Evolutionary conservation across 768 basidiomycete species (phyloP), one percentile per base, ranked within the genome.

Genomic region (Podaxis rugospora): DNA sequence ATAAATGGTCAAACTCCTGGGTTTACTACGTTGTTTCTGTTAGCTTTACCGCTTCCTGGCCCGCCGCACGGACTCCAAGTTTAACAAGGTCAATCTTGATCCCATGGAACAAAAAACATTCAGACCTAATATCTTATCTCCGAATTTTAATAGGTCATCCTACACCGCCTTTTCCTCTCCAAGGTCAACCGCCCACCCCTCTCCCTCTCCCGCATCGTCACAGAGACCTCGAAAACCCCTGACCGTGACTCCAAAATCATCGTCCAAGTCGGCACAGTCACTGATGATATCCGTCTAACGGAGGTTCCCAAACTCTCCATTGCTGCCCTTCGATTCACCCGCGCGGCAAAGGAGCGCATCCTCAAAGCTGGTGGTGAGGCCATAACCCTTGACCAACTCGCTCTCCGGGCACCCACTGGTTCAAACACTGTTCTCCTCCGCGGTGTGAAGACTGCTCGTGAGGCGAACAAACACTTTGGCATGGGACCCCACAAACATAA

Each of bases 41-140:
- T 69, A 99, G 96, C 87, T 98, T 66, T 99, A 99, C 83, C 93
- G 97, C 70, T 99, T 99, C 87, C 81, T 99, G 65, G 95, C 97
- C 66, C 90, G 97, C 71, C 90, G 97, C 71, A 98, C 97, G 62
- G 93, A 98, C 74, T 86, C 95, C 58, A 78, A 80, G 65, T 99
- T 99, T 83, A 99, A 99, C 91, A 91, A 94, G 86, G 91, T 90
- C 64, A 44, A 40, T 42, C 59, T 27, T 18, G 14, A 36, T 14
- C 9, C 40, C 61, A 57, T 51, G 51, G 9, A 16, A 37, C 10
- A 60, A 51, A 36, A 27, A 44, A 46, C 50, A 36, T 25, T 55
- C n/a, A 36, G 7, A 42, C 46, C 51, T 35, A 23, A 27, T 35
- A 59, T 55, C 49, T 51, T 55, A 51, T 44, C 64, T 62, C 53